A percentile compares a stretch with the other conserved stretches of the same genome.
phyloP scores from a whole-genome alignment of 2,329 filamentous ascomycete species.

The Ophiocordyceps camponoti-leonardi region DNA sequence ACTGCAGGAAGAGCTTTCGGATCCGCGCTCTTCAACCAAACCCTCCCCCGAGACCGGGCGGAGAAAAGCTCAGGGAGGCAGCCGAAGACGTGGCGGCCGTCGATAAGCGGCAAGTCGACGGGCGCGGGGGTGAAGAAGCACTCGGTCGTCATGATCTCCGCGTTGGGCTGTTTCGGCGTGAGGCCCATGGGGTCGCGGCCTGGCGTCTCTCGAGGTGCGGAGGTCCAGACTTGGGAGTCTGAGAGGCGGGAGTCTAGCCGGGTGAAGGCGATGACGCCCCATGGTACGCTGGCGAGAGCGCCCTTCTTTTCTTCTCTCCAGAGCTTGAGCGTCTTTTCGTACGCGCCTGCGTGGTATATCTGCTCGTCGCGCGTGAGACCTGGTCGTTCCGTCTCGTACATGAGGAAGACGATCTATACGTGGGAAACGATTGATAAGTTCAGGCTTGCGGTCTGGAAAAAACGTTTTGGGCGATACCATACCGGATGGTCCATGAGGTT shows the following conservation, averaged over 20 bases:
- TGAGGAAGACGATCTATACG: constrained; percentile 34
- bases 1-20: constrained; percentile 34
- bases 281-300: constrained; percentile 42
- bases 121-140: constrained; percentile 44
- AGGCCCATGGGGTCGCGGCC: constrained; percentile 48
- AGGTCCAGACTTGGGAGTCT: constrained; percentile 35
- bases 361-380: constrained; percentile 35
- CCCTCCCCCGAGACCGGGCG: constrained; percentile 36
- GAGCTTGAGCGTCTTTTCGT: constrained; percentile 29
- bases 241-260: constrained; percentile 42
- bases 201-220: constrained; percentile 23
- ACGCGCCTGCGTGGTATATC: constrained; percentile 34
- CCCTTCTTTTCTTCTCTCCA: constrained; percentile 43
- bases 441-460: too few species aligned
- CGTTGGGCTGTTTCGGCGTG: constrained; percentile 35
- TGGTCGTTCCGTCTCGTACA: constrained; percentile 36
- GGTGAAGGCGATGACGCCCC: constrained; percentile 43
- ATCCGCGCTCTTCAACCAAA: constrained; percentile 30
- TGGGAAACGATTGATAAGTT: background rate
- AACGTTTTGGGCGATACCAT: background rate
- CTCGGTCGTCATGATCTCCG: constrained; percentile 47
- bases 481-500: constrained; percentile 28
- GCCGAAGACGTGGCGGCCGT: constrained; percentile 36
- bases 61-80: constrained; percentile 41
- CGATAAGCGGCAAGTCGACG: constrained; percentile 32